Evolutionary conservation across 2,329 filamentous ascomycete genomes (phyloP).

Genomic region (Pseudogymnoascus verrucosus): DNA sequence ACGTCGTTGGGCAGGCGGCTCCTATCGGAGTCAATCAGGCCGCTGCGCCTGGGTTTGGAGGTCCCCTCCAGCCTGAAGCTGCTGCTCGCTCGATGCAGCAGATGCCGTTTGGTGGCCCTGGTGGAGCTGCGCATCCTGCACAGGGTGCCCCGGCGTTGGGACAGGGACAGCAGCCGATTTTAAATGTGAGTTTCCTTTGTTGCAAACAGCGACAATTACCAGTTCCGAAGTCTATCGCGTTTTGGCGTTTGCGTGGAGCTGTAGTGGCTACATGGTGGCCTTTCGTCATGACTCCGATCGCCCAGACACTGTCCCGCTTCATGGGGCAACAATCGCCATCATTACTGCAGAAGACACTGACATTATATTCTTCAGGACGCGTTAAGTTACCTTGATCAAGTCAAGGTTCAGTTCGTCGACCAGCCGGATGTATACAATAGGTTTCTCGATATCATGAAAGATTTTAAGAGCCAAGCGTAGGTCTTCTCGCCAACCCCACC

Average conservation of each 20-base stretch:
- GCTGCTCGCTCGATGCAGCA: conserved; percentile 53
- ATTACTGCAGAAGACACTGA: neutral
- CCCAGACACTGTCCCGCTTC: neutral
- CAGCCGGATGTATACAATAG: conserved; percentile 96
- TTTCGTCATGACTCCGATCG: neutral
- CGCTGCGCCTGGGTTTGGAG: conserved; percentile 59
- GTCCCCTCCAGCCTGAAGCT: conserved; percentile 41
- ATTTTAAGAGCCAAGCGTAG: conserved; percentile 95
- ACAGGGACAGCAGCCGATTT: conserved; percentile 76
- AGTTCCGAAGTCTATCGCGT: neutral
- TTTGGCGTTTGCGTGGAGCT: neutral
- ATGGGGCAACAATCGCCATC: neutral
- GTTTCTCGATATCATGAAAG: conserved; percentile 98
- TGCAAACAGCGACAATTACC: neutral
- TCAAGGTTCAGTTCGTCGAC: conserved; percentile 95
- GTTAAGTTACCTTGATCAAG: conserved; percentile 92
- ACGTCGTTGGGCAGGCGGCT: conserved; percentile 41
- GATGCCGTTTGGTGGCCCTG: conserved; percentile 44
- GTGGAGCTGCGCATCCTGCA: conserved; percentile 25
- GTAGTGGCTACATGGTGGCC: neutral
- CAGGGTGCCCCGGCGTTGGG: conserved; percentile 45
- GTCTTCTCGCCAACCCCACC: conserved; percentile 29
- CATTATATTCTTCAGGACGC: conserved; percentile 49
- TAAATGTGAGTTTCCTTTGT: conserved; percentile 49
- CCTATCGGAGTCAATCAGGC: conserved; percentile 52